These are phyloP conservation scores for Candida ulmi DNA, from an alignment of 805 yeast species.

Conservation along the genomic window DNA sequence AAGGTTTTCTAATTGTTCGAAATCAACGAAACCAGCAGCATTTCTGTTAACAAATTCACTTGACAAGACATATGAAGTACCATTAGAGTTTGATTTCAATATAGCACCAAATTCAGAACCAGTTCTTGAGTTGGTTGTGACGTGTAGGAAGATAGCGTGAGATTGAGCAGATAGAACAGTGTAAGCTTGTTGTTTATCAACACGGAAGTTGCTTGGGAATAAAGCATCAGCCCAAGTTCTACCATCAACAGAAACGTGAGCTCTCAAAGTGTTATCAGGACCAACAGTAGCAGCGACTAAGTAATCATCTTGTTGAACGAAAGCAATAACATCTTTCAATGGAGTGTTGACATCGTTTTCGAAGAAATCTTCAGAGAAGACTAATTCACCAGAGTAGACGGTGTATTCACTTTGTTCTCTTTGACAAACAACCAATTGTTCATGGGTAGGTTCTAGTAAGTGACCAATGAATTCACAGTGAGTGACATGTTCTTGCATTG, in stretches of 20 bases:
- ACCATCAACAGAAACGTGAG: conserved; percentile 79
- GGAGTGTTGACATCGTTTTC: conserved; percentile 25
- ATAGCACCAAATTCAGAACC: conserved; percentile 69
- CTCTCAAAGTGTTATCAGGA: conserved; percentile 49
- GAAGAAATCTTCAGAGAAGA: conserved; percentile 21
- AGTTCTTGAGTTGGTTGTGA: conserved; percentile 52
- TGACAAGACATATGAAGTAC: conserved; percentile 74
- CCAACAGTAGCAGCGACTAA: conserved; percentile 63
- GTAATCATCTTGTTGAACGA: conserved; percentile 65
- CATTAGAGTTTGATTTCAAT: conserved; percentile 85
- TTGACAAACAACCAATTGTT: conserved; percentile 62
- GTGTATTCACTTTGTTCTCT: conserved; percentile 32
- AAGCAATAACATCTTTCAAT: conserved; percentile 63
- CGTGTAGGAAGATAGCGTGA: conserved; percentile 74
- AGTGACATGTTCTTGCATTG: conserved; percentile 45
- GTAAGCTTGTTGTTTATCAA: conserved; percentile 62
- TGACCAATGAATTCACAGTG: conserved; percentile 67
- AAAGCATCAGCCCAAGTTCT: conserved; percentile 65
- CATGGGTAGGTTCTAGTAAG: conserved; percentile 38
- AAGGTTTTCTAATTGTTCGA: conserved; percentile 72
- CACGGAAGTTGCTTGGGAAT: conserved; percentile 63
- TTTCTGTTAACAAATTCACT: conserved; percentile 73
- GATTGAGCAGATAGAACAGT: conserved; percentile 73
- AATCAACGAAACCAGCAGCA: conserved; percentile 73
- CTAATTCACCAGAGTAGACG: conserved; percentile 26